Evolutionary conservation across 768 basidiomycete genomes (phyloP).

Genomic region (Baorangia bicolor): DNA sequence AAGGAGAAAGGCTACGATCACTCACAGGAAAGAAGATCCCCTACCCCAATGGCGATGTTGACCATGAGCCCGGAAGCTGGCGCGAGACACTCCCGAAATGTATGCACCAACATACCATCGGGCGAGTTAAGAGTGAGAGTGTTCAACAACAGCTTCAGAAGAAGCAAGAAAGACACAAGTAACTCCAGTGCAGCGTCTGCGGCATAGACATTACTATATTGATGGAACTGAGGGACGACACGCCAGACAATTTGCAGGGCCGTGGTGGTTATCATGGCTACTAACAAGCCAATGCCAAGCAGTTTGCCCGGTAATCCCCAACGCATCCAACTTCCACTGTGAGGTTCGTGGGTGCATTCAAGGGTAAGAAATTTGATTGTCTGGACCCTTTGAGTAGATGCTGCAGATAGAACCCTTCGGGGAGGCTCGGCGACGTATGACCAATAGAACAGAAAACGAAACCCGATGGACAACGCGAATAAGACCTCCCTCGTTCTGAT

Average conservation of each 20-base stretch:
- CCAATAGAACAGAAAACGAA: conserved; percentile 71
- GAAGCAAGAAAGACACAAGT: conserved; percentile 54
- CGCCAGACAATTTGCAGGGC: conserved; percentile 67
- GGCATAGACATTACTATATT: conserved; percentile 51
- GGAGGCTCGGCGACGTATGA: conserved; percentile 58
- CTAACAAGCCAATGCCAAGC: conserved; percentile 52
- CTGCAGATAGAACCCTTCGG: conserved; percentile 32
- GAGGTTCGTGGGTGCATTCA: conserved; percentile 26
- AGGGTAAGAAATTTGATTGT: conserved; percentile 16
- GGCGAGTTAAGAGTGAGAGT: conserved; percentile 42
- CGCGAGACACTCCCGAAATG: conserved; percentile 46
- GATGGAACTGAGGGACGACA: conserved; percentile 36
- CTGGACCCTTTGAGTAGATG: conserved; percentile 13
- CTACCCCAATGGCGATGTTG: conserved; percentile 52
- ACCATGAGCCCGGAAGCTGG: conserved; percentile 54
- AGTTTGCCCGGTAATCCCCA: conserved; percentile 58
- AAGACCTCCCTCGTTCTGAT: conserved; percentile 57
- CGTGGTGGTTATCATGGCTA: conserved; percentile 45
- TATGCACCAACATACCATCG: conserved; percentile 38
- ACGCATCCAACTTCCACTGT: conserved; percentile 64
- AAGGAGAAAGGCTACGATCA: conserved; percentile 12
- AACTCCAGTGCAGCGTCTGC: conserved; percentile 59
- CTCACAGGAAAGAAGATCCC: conserved; percentile 59
- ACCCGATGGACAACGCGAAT: conserved; percentile 54
- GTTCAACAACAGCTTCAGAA: conserved; percentile 63